A percentile compares a stretch with the other conserved stretches of the same genome.
phyloP scores from a whole-genome alignment of 192 early-diverging fungal species.

The Linderina pennispora region DNA sequence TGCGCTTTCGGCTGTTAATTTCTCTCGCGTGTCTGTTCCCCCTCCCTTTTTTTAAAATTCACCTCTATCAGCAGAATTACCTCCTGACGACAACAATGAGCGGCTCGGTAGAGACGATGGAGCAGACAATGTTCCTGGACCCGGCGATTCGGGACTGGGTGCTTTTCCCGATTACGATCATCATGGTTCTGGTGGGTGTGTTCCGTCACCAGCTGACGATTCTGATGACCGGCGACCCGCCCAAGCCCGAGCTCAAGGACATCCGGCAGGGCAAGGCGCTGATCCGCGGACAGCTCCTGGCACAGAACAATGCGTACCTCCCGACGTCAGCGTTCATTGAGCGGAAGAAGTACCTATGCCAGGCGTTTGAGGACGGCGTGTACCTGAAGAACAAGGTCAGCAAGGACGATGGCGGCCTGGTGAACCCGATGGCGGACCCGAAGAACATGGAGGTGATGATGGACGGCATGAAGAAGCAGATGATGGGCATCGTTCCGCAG shows the following conservation, averaged over 20 bases:
- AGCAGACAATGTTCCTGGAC: slow-evolving; percentile 63
- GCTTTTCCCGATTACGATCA: slow-evolving; percentile 91
- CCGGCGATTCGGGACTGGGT: slow-evolving; percentile 90
- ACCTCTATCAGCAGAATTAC: no score
- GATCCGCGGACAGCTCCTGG: slow-evolving; percentile 62
- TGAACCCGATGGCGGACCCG: slow-evolving; percentile 91
- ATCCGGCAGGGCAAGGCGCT: slow-evolving; percentile 81
- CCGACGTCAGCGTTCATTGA: slow-evolving; percentile 63
- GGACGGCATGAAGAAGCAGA: slow-evolving; percentile 97
- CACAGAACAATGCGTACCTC: slow-evolving; percentile 62
- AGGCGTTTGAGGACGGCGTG: slow-evolving; percentile 73
- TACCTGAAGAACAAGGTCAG: slow-evolving; percentile 81
- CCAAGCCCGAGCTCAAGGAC: slow-evolving; percentile 69
- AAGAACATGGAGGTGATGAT: slow-evolving; percentile 93
- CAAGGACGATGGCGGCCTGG: slow-evolving; percentile 48
- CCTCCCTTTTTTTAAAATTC: no score
- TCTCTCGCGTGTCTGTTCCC: no score
- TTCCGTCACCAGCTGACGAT: slow-evolving; percentile 88
- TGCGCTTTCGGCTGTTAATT: no score
- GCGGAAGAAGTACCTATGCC: slow-evolving; percentile 64
- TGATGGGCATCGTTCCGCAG: slow-evolving; percentile 97
- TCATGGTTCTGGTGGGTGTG: slow-evolving; percentile 97
- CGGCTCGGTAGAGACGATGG: no score
- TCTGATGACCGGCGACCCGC: slow-evolving; percentile 78
- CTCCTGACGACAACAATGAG: no score